A percentile compares a stretch with the other conserved stretches of the same genome.
Conservation (phyloP, 1,284 basidiomycete species). For the Uromyces viciae-fabae region DNA sequence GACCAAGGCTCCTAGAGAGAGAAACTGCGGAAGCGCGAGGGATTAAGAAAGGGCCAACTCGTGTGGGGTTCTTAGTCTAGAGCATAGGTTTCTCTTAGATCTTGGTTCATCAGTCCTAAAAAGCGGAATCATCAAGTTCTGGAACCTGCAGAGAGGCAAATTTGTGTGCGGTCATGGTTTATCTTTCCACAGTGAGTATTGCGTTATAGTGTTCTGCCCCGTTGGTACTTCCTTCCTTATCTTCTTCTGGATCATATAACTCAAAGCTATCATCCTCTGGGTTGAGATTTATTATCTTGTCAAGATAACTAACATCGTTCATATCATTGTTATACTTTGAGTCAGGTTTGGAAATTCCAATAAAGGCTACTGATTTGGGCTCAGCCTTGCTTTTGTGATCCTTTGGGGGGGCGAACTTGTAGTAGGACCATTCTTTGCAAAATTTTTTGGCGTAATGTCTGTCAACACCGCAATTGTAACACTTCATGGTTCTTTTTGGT, state of each 20-base stretch:
- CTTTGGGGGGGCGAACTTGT: background rate
- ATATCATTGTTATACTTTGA: background rate
- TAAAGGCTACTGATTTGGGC: background rate
- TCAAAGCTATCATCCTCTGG: background rate
- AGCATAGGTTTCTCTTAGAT: too few relatives aligned
- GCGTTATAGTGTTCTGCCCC: background rate
- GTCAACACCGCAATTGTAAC: background rate
- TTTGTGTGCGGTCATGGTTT: background rate
- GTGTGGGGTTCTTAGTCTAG: too few relatives aligned
- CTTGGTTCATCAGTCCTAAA: background rate
- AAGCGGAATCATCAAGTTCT: background rate
- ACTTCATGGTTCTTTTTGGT: background rate
- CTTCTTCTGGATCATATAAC: background rate
- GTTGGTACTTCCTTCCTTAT: background rate
- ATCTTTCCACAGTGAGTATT: background rate
- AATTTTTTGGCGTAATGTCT: background rate
- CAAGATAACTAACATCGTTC: background rate
- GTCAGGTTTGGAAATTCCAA: background rate
- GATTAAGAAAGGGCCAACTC: too few relatives aligned
- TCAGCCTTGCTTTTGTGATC: background rate
- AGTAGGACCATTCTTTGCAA: background rate
- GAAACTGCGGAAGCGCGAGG: too few relatives aligned
- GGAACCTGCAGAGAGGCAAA: background rate
- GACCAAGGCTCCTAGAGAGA: too few relatives aligned
- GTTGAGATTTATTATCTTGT: background rate